A percentile compares a stretch with the other conserved stretches of the same genome.
Evolutionary conservation across 2,329 filamentous ascomycete genomes (phyloP).

Genomic region (Neofusicoccum cordaticola): DNA sequence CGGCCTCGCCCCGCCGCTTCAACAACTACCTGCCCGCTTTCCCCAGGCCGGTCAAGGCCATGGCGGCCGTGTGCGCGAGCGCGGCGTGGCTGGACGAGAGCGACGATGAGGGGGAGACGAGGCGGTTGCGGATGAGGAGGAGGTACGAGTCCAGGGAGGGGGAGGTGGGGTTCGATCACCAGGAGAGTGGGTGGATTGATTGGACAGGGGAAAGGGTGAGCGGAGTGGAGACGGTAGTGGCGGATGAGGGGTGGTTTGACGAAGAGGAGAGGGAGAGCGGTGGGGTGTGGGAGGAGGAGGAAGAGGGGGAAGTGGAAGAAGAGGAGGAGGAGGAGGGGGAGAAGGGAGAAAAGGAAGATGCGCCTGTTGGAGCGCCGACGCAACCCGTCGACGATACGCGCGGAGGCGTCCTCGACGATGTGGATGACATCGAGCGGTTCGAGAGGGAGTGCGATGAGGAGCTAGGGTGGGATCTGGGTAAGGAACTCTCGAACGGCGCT

Average conservation of each 20-base stretch:
- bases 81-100: neutral
- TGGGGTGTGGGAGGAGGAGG: neutral
- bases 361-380: neutral
- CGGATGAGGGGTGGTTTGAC: neutral
- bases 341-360: neutral
- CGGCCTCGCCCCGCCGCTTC: neutral
- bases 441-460: too few species aligned
- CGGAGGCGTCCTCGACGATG: neutral
- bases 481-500: too few species aligned
- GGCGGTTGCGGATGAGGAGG: neutral
- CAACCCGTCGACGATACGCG: neutral
- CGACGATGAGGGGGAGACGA: neutral
- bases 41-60: neutral
- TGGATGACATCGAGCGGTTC: too few species aligned
- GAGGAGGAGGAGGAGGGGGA: neutral
- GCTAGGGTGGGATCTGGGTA: too few species aligned
- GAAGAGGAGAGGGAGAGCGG: neutral
- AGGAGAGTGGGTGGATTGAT: too few species aligned
- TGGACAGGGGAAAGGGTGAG: too few species aligned
- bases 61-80: neutral
- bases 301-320: neutral
- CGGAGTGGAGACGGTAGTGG: neutral
- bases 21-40: neutral
- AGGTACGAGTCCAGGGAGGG: neutral
- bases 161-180: too few species aligned